Evolutionary conservation across 805 yeast species (phyloP).

Genomic region (Zygoascus ofunaensis): DNA sequence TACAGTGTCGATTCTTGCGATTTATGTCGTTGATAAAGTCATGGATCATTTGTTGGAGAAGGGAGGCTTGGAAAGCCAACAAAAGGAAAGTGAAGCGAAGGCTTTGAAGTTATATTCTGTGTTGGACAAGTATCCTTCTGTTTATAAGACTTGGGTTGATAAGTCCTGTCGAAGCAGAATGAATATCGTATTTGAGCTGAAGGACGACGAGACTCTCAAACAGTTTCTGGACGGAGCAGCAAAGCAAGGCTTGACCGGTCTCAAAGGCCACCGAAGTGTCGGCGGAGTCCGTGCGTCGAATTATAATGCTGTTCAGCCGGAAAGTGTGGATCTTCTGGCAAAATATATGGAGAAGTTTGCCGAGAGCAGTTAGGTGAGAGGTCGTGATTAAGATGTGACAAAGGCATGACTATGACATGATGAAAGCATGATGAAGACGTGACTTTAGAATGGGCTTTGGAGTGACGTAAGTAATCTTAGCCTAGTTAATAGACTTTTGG

Average conservation of each 20-base stretch:
- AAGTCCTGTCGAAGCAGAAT: slow-evolving; percentile 64
- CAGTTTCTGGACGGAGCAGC: slow-evolving; percentile 64
- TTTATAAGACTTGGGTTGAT: slow-evolving; percentile 61
- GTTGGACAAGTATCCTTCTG: slow-evolving; percentile 54
- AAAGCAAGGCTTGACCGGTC: slow-evolving; percentile 53
- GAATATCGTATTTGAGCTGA: slow-evolving; percentile 87
- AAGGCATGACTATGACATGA: too few species aligned
- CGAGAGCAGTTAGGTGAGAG: too few species aligned
- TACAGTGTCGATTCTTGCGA: slow-evolving; percentile 89
- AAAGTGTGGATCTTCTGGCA: slow-evolving; percentile 49
- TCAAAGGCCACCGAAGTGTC: slow-evolving; percentile 93
- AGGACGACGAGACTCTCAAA: slow-evolving; percentile 50
- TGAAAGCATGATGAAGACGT: slow-evolving; percentile 2
- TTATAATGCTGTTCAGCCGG: slow-evolving; percentile 73
- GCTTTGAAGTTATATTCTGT: slow-evolving; percentile 54
- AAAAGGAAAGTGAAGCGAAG: slow-evolving; percentile 49
- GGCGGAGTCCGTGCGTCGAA: slow-evolving; percentile 95
- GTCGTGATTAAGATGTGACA: neutral
- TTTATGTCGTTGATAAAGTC: slow-evolving; percentile 77
- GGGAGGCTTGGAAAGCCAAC: slow-evolving; percentile 69
- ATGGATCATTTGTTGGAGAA: slow-evolving; percentile 47
- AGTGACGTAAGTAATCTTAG: too few species aligned
- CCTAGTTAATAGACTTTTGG: too few species aligned
- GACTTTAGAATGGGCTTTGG: neutral
- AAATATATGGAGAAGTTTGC: slow-evolving; percentile 53